A percentile compares a stretch with the other conserved stretches of the same genome.
Conservation (phyloP, 345 rosid genomes). For the Eucalyptus sp. region DNA sequence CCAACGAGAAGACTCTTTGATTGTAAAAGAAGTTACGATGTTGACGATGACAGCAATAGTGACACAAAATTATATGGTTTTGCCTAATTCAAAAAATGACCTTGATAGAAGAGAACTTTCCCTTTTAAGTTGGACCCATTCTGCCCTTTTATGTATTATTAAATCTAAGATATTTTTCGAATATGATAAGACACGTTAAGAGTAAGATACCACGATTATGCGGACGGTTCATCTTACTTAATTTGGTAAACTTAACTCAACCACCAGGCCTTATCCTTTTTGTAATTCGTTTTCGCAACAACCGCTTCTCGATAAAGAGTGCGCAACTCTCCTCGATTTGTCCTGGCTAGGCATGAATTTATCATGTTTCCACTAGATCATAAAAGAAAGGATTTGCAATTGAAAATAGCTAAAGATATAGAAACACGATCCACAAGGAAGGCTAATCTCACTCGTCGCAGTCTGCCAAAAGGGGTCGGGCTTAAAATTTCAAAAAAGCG, state of each 20-base stretch:
- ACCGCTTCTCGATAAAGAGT: background rate
- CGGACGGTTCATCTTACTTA: background rate
- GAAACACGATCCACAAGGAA: background rate
- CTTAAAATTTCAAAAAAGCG: background rate
- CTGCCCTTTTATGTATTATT: background rate
- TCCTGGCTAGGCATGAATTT: background rate
- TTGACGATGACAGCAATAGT: background rate
- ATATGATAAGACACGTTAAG: background rate
- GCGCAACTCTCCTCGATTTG: background rate
- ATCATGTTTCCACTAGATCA: background rate
- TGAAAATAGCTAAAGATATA: background rate
- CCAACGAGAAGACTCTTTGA: background rate
- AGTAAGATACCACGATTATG: background rate
- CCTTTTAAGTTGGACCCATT: background rate
- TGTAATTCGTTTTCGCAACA: background rate
- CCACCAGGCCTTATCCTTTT: background rate
- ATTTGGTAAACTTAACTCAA: background rate
- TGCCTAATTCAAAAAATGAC: background rate
- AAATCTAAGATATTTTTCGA: background rate
- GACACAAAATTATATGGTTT: background rate
- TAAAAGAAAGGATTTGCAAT: background rate
- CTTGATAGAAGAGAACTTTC: background rate
- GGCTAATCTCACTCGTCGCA: background rate
- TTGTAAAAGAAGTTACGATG: background rate
- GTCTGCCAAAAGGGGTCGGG: background rate